A percentile compares a stretch with the other conserved stretches of the same genome.
These are phyloP conservation scores for Candida qinlingensis DNA, from an alignment of 805 yeast genomes.

Conservation along the genomic window DNA sequence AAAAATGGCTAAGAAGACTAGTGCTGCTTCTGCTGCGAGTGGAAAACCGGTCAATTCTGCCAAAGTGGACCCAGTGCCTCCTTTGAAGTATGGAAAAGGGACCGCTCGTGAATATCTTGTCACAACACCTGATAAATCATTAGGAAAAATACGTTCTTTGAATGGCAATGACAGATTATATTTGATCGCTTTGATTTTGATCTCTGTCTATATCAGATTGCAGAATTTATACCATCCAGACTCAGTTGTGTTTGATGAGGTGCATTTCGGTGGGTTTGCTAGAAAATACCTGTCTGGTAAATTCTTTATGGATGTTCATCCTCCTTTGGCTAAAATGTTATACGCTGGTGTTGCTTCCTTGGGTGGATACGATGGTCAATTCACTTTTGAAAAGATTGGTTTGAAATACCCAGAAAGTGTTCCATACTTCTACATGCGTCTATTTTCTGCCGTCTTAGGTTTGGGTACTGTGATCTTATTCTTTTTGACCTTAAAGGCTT, in stretches of 20 bases:
- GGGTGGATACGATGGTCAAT: constrained; percentile 70
- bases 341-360: constrained; percentile 64
- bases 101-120: constrained; percentile 47
- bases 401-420: constrained; percentile 47
- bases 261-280: constrained; percentile 96
- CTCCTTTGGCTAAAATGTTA: constrained; percentile 74
- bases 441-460: constrained; percentile 63
- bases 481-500: constrained; percentile 63
- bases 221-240: constrained; percentile 59
- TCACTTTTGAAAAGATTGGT: constrained; percentile 63
- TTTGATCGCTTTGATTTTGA: constrained; percentile 38
- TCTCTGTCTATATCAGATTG: constrained; percentile 58
- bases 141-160: constrained; percentile 38
- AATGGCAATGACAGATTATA: constrained; percentile 34
- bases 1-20: constrained; percentile 12
- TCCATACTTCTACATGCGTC: constrained; percentile 69
- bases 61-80: constrained; percentile 34
- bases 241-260: constrained; percentile 89
- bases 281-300: constrained; percentile 63
- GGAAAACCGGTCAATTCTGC: not conserved
- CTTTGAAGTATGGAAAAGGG: constrained; percentile 46
- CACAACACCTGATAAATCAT: constrained; percentile 41
- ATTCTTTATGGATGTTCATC: constrained; percentile 72
- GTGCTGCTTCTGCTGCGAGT: not conserved
- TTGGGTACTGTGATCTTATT: constrained; percentile 58